Evolutionary conservation across 805 yeast species (phyloP).

Genomic region (Vanderwaltozyma yarrowii): DNA sequence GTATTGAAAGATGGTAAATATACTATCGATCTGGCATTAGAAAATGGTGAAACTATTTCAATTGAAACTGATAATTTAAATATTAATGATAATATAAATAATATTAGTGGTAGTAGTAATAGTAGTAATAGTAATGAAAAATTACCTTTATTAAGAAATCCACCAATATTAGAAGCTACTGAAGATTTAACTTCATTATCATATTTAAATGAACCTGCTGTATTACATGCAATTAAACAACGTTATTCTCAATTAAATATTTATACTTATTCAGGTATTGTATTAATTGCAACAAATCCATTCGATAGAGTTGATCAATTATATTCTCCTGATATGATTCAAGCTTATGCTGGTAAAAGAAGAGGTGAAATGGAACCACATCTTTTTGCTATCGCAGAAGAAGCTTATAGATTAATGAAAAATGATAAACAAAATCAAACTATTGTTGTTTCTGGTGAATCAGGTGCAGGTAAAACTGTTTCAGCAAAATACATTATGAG

Average conservation of each 20-base stretch:
- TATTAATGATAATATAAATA: constrained; percentile 1
- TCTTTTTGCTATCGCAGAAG: constrained; percentile 94
- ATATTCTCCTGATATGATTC: constrained; percentile 86
- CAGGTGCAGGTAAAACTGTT: constrained; percentile 98
- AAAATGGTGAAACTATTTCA: constrained; percentile 37
- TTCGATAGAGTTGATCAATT: constrained; percentile 86
- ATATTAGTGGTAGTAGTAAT: neutral
- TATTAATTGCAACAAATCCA: constrained; percentile 91
- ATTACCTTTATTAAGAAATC: constrained; percentile 79
- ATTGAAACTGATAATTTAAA: constrained; percentile 35
- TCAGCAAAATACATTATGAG: constrained; percentile 96
- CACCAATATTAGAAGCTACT: constrained; percentile 83
- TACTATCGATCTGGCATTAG: constrained; percentile 42
- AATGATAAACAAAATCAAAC: constrained; percentile 81
- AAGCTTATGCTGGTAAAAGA: constrained; percentile 85
- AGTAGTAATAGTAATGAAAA: constrained; percentile 25
- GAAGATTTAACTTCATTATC: constrained; percentile 91
- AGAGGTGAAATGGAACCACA: constrained; percentile 97
- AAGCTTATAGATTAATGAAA: constrained; percentile 92
- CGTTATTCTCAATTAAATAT: constrained; percentile 85
- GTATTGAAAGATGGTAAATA: constrained; percentile 34
- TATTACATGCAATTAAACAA: constrained; percentile 81
- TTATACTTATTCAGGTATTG: constrained; percentile 95
- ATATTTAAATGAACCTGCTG: constrained; percentile 92
- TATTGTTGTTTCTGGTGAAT: constrained; percentile 93